These are phyloP conservation scores for Fusarium praegraminearum DNA, from an alignment of 2,329 filamentous ascomycete genomes.

Conservation along the genomic window DNA sequence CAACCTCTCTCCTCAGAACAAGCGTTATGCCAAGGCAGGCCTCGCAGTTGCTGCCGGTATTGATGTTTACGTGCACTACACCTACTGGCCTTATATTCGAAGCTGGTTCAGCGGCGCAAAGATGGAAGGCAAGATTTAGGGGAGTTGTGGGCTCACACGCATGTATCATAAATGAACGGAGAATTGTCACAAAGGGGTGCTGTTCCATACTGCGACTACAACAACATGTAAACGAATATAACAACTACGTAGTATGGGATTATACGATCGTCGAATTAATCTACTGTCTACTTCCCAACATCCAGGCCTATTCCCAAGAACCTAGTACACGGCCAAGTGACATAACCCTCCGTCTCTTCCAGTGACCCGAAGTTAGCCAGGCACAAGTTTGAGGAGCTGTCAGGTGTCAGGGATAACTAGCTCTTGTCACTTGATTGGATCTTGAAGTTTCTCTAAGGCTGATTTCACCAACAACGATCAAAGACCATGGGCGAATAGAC, in stretches of 20 bases:
- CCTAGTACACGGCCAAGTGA: background rate
- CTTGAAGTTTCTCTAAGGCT: background rate
- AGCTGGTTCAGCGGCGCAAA: constrained; percentile 22
- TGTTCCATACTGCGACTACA: background rate
- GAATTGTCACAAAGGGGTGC: background rate
- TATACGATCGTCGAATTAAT: background rate
- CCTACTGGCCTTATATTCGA: constrained; percentile 44
- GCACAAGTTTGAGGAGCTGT: background rate
- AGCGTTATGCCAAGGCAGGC: constrained; percentile 44
- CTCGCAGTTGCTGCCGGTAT: constrained; percentile 31
- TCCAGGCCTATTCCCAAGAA: background rate
- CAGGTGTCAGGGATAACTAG: background rate
- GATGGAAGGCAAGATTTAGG: background rate
- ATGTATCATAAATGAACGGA: background rate
- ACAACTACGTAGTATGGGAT: background rate
- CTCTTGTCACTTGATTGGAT: background rate
- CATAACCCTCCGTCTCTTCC: background rate
- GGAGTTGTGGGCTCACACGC: background rate
- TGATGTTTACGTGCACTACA: constrained; percentile 47
- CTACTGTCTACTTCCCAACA: too few relatives aligned
- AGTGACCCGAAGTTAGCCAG: background rate
- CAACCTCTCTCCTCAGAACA: constrained; percentile 46
- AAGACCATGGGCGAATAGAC: background rate
- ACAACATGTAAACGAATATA: background rate
- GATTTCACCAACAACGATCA: background rate